Base-by-base conservation (phyloP, 73 alveolate genomes). In the Tetrahymena malaccensis region DNA sequence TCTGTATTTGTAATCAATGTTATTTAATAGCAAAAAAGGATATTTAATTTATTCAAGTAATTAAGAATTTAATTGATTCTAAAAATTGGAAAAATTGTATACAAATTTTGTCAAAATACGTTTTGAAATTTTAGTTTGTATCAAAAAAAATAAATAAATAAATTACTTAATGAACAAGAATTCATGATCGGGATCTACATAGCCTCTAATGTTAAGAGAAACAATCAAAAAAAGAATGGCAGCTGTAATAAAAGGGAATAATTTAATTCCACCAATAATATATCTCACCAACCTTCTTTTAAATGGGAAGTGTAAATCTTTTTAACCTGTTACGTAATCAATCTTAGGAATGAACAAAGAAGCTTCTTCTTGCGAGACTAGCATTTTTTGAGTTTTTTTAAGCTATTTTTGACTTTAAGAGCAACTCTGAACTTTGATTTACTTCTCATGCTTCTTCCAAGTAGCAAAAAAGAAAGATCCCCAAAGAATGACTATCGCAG, bases 201-300 rank as follows among this genome's bases (percentile, higher is more conserved):
- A 95, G 3, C 97, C 97, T 89, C 97, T 85, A 33, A 57, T 85
- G 84, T 95, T 95, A 17, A 95, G 55, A 50, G 97, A 95, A 10
- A 37, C 43, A 10, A 95, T 95, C 43, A 95, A 93, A 37, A 95
- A 95, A 34, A 44, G 40, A 34, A 43, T 37, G 21, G 94, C 58
- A 21, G 94, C 50, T 34, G 93, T 85, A 16, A 95, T 58, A 93
- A 85, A 95, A 31, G 95, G 95, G 85, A 93, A 10, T 70, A 70
- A 33, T 33, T 70, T 70, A 11, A 70, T 27, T 3, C 89, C 89
- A 70, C 89, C 89, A 70, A 70, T 12, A 3, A 70, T 70, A n/a
- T 70, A 70, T 70, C 89, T 70, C 40, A 70, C 37, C 19, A 70
- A 8, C 25, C 89, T 70, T 70, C 37, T 70, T 70, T 70, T 70